Percentiles rank a stretch among this genome's conserved stretches.
Evolutionary conservation across 2,329 filamentous ascomycete genomes (phyloP).

Genomic region (Akanthomyces lecanii): DNA sequence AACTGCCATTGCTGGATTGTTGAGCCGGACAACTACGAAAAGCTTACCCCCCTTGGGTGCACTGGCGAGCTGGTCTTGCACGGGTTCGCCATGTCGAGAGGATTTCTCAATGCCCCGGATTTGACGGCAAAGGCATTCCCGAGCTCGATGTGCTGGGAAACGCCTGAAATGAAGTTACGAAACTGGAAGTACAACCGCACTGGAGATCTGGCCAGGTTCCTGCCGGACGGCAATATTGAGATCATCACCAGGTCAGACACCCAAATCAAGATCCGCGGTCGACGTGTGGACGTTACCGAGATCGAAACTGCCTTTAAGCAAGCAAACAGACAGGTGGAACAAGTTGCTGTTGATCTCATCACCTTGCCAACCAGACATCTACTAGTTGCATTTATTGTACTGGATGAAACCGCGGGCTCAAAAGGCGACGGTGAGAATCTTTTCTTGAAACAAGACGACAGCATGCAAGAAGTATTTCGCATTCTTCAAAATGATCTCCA

Average conservation of each 20-base stretch:
- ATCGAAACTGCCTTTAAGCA: slow-evolving; percentile 8
- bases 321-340: neutral
- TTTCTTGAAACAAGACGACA: neutral
- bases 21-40: neutral
- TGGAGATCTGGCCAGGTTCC: slow-evolving; percentile 21
- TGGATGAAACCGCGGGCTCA: neutral
- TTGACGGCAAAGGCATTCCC: neutral
- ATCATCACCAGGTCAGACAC: slow-evolving; percentile 47
- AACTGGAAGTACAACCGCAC: slow-evolving; percentile 18
- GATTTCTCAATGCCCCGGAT: neutral
- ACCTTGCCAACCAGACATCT: neutral
- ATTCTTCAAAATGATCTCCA: neutral
- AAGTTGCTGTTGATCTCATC: neutral
- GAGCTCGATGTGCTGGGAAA: neutral
- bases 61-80: neutral
- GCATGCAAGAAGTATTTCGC: neutral
- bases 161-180: slow-evolving; percentile 19
- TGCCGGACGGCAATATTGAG: slow-evolving; percentile 30
- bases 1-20: neutral
- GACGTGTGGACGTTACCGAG: slow-evolving; percentile 40
- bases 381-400: neutral
- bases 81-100: neutral
- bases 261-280: slow-evolving; percentile 54
- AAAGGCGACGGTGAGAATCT: neutral
- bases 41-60: neutral